These are phyloP conservation scores for Pichia occidentalis DNA, from an alignment of 805 yeast genomes.

Conservation along the genomic window DNA sequence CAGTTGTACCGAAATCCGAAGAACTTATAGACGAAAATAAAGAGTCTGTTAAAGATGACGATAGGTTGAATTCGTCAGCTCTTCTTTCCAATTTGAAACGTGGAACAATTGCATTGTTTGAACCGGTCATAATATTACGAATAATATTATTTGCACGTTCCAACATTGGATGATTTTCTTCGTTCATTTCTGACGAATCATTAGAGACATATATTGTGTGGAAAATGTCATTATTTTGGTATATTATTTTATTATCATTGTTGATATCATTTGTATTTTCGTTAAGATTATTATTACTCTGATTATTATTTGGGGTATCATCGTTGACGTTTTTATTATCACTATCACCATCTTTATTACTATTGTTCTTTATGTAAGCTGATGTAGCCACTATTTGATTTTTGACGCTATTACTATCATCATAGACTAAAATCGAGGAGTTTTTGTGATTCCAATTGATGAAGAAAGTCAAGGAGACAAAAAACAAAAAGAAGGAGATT, in stretches of 20 bases:
- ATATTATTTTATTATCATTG: too few relatives aligned
- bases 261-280: neutral
- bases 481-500: too few relatives aligned
- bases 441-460: too few relatives aligned
- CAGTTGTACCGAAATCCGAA: constrained; percentile 10
- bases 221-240: too few relatives aligned
- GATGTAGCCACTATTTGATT: too few relatives aligned
- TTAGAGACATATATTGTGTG: too few relatives aligned
- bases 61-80: constrained; percentile 15
- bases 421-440: too few relatives aligned
- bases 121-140: constrained; percentile 19
- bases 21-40: constrained; percentile 19
- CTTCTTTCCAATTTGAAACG: constrained; percentile 23
- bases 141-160: constrained; percentile 18
- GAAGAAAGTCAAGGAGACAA: too few relatives aligned
- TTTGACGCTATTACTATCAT: too few relatives aligned
- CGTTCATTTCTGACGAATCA: neutral
- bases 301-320: neutral
- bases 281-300: neutral
- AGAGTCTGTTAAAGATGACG: too few relatives aligned
- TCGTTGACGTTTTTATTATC: neutral
- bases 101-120: constrained; percentile 26
- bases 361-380: too few relatives aligned
- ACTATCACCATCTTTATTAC: too few relatives aligned
- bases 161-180: neutral